These are phyloP conservation scores for Aspergillus hancockii DNA, from an alignment of 495 filamentous ascomycete species.

Conservation along the genomic window DNA sequence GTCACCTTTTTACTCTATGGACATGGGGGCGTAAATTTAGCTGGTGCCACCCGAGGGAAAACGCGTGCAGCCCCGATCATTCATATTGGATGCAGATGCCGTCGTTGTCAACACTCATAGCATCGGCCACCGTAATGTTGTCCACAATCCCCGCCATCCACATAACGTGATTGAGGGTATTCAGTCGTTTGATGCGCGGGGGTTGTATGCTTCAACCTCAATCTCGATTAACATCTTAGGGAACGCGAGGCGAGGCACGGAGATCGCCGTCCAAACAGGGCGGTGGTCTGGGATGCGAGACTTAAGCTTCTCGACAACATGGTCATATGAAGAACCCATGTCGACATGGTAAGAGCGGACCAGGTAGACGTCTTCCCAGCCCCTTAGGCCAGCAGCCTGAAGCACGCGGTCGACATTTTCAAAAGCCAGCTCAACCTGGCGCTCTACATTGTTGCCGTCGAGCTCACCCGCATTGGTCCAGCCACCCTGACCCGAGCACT, in stretches of 20 bases:
- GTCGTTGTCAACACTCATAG: too few relatives aligned
- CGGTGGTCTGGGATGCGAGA: conserved; percentile 44
- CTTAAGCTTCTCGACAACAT: conserved; percentile 33
- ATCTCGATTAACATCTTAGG: conserved; percentile 49
- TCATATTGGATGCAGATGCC: too few relatives aligned
- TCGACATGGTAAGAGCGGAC: conserved; percentile 42
- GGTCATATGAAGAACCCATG: conserved; percentile 25
- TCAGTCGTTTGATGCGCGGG: too few relatives aligned
- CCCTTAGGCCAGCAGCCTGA: conserved; percentile 42
- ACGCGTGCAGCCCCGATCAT: too few relatives aligned
- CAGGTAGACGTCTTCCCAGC: conserved; percentile 53
- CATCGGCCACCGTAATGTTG: too few relatives aligned
- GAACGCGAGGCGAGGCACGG: conserved; percentile 33
- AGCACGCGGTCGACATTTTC: conserved; percentile 47
- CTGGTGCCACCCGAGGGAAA: too few relatives aligned
- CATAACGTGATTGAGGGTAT: too few relatives aligned
- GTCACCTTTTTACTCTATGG: too few relatives aligned
- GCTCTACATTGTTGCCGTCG: conserved; percentile 25
- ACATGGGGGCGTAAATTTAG: too few relatives aligned
- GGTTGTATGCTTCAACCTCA: conserved; percentile 41
- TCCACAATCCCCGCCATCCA: too few relatives aligned
- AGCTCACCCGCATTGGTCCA: conserved; percentile 37
- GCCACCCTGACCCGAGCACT: conserved; percentile 51
- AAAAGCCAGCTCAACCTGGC: conserved; percentile 51
- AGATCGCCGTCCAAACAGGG: conserved; percentile 46